Conservation (phyloP, 768 basidiomycete genomes). For the Chiua virens region DNA sequence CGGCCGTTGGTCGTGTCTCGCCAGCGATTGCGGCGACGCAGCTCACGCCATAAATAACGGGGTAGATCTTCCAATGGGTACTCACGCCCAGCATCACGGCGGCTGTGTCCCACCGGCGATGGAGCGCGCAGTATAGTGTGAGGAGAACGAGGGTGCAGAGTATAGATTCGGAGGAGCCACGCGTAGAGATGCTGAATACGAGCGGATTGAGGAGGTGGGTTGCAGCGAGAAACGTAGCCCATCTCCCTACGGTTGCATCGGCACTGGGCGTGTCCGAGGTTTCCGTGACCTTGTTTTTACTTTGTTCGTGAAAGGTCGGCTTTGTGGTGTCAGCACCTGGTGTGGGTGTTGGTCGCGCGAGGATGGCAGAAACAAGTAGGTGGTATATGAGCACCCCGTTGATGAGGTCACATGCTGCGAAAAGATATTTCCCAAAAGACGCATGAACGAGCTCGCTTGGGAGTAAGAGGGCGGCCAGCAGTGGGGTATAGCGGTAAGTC, state of each 20-base stretch:
- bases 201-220: constrained; percentile 91
- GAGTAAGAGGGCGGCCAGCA: constrained; percentile 78
- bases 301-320: neutral
- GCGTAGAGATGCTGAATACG: constrained; percentile 93
- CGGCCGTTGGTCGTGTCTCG: constrained; percentile 16
- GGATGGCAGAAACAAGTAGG: constrained; percentile 52
- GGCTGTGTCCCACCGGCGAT: constrained; percentile 58
- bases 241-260: constrained; percentile 1
- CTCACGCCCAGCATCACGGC: constrained; percentile 78
- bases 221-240: constrained; percentile 59
- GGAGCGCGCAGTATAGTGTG: constrained; percentile 60
- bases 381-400: constrained; percentile 73
- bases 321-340: constrained; percentile 5
- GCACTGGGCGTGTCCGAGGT: neutral
- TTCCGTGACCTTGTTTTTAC: neutral
- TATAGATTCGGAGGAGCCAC: constrained; percentile 92
- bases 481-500: constrained; percentile 96
- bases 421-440: constrained; percentile 89
- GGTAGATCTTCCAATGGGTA: constrained; percentile 98
- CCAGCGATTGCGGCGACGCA: constrained; percentile 45
- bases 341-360: constrained; percentile 30
- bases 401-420: constrained; percentile 79
- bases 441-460: constrained; percentile 82
- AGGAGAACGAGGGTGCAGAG: constrained; percentile 77
- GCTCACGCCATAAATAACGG: constrained; percentile 84